These are phyloP conservation scores for Pyrenula aspistea DNA, from an alignment of 495 filamentous ascomycete species.

Conservation along the genomic window DNA sequence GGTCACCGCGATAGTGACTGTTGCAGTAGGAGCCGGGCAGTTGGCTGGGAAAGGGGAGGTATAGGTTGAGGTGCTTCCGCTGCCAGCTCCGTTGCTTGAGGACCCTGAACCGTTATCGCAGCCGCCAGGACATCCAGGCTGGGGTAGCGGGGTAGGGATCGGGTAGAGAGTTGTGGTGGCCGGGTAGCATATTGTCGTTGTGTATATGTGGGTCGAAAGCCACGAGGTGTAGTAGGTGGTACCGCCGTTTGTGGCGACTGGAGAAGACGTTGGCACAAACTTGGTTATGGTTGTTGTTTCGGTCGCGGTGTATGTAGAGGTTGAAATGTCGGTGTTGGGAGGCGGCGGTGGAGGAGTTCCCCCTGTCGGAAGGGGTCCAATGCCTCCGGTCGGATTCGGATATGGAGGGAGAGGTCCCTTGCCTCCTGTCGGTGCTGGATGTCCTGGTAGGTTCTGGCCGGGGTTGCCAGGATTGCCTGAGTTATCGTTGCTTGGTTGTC, in stretches of 20 bases:
- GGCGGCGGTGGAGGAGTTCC: not conserved
- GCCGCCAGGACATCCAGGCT: not conserved
- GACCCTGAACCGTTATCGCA: not conserved
- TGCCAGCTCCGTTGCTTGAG: not conserved
- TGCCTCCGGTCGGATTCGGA: not conserved
- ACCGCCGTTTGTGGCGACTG: not conserved
- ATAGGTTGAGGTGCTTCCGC: not conserved
- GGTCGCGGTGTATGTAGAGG: slow-evolving; percentile 1
- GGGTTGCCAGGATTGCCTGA: not conserved
- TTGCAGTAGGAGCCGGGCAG: not conserved
- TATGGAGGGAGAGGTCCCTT: not conserved
- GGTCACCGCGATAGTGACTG: not conserved
- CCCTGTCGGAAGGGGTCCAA: not conserved
- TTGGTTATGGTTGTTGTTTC: not conserved
- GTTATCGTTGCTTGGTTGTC: not conserved
- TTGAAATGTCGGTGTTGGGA: not conserved
- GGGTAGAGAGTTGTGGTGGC: not conserved
- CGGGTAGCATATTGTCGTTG: slow-evolving; percentile 2
- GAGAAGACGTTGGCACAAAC: not conserved
- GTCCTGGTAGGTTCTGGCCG: not conserved
- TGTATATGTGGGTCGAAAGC: not conserved
- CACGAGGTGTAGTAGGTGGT: not conserved
- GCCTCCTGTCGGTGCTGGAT: not conserved
- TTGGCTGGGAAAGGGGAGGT: not conserved
- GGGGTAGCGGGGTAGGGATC: not conserved